Percentiles rank a stretch among this genome's conserved stretches.
Evolutionary conservation across 2,329 filamentous ascomycete genomes (phyloP).

Genomic region (Botrytis hyacinthi): DNA sequence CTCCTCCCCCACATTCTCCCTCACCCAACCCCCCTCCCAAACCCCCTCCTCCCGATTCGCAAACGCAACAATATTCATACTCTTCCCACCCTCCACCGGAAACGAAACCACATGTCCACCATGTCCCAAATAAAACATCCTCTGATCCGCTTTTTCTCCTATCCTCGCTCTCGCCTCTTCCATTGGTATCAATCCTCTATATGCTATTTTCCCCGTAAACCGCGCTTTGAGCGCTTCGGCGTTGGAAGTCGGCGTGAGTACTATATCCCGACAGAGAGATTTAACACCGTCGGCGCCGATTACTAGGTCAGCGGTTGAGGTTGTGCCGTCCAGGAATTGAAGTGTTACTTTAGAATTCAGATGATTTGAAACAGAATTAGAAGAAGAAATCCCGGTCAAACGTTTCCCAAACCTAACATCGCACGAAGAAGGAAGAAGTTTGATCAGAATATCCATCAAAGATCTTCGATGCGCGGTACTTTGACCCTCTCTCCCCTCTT

Average conservation of each 20-base stretch:
- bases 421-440: not conserved
- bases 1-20: not conserved
- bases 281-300: conserved; percentile 4
- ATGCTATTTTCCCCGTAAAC: conserved; percentile 42
- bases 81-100: conserved; percentile 48
- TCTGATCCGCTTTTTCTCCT: not conserved
- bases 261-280: conserved; percentile 5
- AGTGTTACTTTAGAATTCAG: not conserved
- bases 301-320: not conserved
- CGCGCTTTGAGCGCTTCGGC: not conserved
- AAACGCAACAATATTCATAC: conserved; percentile 52
- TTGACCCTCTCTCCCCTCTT: conserved; percentile 9
- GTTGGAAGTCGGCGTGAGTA: not conserved
- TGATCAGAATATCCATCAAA: conserved; percentile 8
- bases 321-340: not conserved
- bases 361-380: not conserved
- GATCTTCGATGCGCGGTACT: conserved; percentile 9
- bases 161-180: conserved; percentile 27
- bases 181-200: conserved; percentile 60
- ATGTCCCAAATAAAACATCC: conserved; percentile 52
- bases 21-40: conserved; percentile 35
- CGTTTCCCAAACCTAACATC: conserved; percentile 8
- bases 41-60: conserved; percentile 35
- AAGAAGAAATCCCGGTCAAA: not conserved
- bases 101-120: conserved; percentile 46